Conservation (phyloP, 192 early-diverging fungal species). For the Diversispora epigaea region DNA sequence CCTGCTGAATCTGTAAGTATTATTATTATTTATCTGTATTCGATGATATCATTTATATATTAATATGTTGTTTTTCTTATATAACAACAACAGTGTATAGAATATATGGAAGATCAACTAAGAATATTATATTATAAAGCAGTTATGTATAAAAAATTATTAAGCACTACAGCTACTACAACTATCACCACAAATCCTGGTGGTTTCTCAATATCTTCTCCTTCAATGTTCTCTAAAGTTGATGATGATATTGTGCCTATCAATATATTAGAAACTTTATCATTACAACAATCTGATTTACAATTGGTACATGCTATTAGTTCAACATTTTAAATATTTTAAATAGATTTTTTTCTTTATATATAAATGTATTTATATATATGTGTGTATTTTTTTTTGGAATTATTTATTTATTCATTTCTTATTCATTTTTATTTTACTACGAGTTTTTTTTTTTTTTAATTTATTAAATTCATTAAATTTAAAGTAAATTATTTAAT, state of each 20-base stretch:
- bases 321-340: conserved; percentile 33
- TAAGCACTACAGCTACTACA: too few species aligned
- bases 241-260: background rate
- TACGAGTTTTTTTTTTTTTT: too few species aligned
- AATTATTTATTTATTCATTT: too few species aligned
- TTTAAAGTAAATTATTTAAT: too few species aligned
- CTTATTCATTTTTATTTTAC: too few species aligned
- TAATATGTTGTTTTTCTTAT: background rate
- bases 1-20: conserved; percentile 47
- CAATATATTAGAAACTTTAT: conserved; percentile 18
- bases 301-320: conserved; percentile 33
- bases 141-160: conserved; percentile 23
- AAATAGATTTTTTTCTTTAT: background rate
- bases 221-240: background rate
- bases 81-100: conserved; percentile 37
- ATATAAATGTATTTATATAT: too few species aligned
- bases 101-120: conserved; percentile 50
- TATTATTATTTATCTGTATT: background rate
- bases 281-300: conserved; percentile 42
- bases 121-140: conserved; percentile 40
- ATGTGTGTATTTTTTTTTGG: too few species aligned
- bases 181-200: background rate
- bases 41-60: background rate
- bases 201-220: background rate
- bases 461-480: too few species aligned